Base-by-base conservation (phyloP, 2,329 filamentous ascomycete genomes). In the Trichoderma hamatum region DNA sequence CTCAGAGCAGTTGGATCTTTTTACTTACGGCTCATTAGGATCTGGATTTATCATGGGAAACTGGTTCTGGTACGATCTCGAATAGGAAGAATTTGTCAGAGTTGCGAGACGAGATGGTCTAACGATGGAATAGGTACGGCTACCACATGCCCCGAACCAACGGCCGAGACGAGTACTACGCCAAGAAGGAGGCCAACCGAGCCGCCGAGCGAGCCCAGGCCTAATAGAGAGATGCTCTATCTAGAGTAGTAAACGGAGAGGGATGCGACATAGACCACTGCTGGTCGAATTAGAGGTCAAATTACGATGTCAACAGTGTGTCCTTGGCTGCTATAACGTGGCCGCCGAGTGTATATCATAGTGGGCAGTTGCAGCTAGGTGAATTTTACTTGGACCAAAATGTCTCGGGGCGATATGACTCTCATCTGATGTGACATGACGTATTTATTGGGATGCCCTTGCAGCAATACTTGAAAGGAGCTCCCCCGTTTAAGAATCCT, bases 61-160 rank as follows among this genome's bases (percentile, higher is more conserved):
- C 78, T 77, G 79, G 72, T 89, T 84, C 82, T 89, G 86, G 86
- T 89, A 86, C 74, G 85, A 39, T 43, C 62, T 28, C 43, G n/a
- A 21, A 28, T 43, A 32, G n/a, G 46, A 30, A 32, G 16, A 10
- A 58, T 34, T 26, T 43, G 32, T 16, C 39, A 43, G n/a, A 30
- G 26, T 55, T 28, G 36, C 24, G 7, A 61, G 34, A 43, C 13
- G 43, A 43, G 5, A 58, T n/a, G 28, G 24, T 28, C 49, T 66
- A 26, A 69, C 34, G 14, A 24, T 5, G 26, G 55, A 16, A 72
- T 72, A 89, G 86, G 86, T 86, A 88, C 83, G 86, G 87, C 78
- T 89, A 78, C 82, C 87, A 89, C 82, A 80, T 88, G 76, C 87
- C 86, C 73, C 86, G 86, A 79, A 88, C 85, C 76, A 78, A 83